These are phyloP conservation scores for Gentiana dahurica DNA, from an alignment of 257 asterid genomes.

Conservation along the genomic window DNA sequence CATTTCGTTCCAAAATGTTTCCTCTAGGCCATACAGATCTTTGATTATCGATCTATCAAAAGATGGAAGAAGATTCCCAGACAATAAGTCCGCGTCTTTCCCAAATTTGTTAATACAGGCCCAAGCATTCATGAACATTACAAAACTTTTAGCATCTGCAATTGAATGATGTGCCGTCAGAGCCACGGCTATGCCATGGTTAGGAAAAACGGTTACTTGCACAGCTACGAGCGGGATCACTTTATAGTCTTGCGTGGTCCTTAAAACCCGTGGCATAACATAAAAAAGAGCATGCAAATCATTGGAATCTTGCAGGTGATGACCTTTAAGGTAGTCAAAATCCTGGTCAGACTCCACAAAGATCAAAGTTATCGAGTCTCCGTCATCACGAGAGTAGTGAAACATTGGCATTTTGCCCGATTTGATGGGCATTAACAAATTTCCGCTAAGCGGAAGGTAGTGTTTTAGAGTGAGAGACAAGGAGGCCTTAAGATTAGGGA, in stretches of 20 bases:
- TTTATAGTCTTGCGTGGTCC: background rate
- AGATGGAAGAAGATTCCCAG: constrained; percentile 2
- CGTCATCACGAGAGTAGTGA: background rate
- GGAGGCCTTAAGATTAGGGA: constrained; percentile 12
- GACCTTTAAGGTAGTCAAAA: constrained; percentile 6
- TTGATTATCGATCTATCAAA: constrained; percentile 12
- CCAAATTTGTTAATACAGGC: constrained; percentile 8
- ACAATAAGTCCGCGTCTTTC: background rate
- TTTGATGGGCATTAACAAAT: constrained; percentile 2
- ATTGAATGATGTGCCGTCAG: constrained; percentile 8
- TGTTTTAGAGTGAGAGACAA: constrained; percentile 17
- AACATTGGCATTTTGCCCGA: constrained; percentile 5
- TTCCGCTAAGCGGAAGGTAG: constrained; percentile 13
- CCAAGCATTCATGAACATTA: constrained; percentile 11
- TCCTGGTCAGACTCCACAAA: constrained; percentile 2
- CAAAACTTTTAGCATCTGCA: constrained; percentile 13
- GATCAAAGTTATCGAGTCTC: constrained; percentile 1
- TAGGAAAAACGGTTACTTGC: constrained; percentile 17
- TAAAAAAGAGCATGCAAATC: constrained; percentile 11
- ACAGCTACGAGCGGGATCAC: constrained; percentile 8
- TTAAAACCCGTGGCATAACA: background rate
- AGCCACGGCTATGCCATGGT: constrained; percentile 12
- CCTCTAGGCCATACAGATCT: constrained; percentile 10
- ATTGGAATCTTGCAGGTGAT: constrained; percentile 4
- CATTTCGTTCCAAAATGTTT: constrained; percentile 5